Base-by-base conservation (phyloP, 2,329 filamentous ascomycete genomes). In the Blumeria graminis region DNA sequence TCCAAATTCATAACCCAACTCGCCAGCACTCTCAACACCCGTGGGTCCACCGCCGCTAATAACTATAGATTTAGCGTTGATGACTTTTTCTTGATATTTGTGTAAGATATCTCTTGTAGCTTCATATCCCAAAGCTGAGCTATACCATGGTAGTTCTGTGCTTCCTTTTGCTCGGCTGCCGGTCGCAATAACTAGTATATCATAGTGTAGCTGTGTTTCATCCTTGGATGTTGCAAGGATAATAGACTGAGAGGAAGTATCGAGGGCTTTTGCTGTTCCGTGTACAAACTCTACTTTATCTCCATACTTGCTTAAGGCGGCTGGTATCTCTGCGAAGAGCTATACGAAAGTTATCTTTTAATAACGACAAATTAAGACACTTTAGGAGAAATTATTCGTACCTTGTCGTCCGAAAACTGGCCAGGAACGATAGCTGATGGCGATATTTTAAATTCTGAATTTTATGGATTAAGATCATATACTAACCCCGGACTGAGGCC, bases 111-210 rank as follows among this genome's bases (percentile, higher is more conserved):
- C 56, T 62, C 55, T 55, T 61, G 59, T 61, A 18, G 57, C 57
- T 46, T 62, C 59, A 34, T 60, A 60, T 7, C 58, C 59, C 9
- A 38, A 50, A 18, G 50, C 16, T 16, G 58, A 57, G 16, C 64
- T 64, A 65, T 78, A 78, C 68, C 72, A 78, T 1, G 76, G 74
- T 67, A 74, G 68, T 58, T 63, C 66, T 6, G 13, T 48, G 36
- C n/a, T 53, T 8, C 69, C 70, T 13, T 61, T 65, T 35, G 70
- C 67, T 0, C 58, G 14, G 28, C 65, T 68, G 0, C 73, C 73
- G 0, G 72, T 74, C 0, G 71, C 71, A 32, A 75, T 69, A 28
- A 74, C 63, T 1, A 75, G 63, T 3, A 69, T 68, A 52, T 74
- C 63, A 57, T 69, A 75, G 3, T 55, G 9, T n/a, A 73, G 53